These are phyloP conservation scores for Agaricales sp. DNA, from an alignment of 1,284 basidiomycete genomes.

Conservation along the genomic window DNA sequence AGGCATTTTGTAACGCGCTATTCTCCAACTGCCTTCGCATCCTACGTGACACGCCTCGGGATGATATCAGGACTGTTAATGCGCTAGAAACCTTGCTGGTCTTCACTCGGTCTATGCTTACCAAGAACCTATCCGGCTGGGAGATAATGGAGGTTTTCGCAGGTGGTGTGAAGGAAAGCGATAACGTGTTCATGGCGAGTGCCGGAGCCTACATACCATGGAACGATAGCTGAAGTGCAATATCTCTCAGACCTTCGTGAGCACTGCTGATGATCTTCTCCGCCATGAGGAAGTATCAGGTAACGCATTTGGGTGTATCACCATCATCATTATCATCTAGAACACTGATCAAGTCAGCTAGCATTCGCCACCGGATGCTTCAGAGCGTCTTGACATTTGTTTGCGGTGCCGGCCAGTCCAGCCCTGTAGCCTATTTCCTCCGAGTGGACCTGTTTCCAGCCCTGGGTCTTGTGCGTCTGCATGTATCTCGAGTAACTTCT, in stretches of 20 bases:
- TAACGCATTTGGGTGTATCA: constrained; percentile 15
- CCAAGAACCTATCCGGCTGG: constrained; percentile 51
- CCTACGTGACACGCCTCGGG: constrained; percentile 22
- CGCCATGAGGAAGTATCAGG: constrained; percentile 33
- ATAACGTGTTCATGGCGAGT: constrained; percentile 44
- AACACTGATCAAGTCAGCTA: constrained; percentile 21
- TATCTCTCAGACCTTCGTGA: constrained; percentile 34
- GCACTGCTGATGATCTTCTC: constrained; percentile 33
- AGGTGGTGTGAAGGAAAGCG: constrained; percentile 45
- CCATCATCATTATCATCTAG: constrained; percentile 1
- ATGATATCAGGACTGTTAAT: constrained; percentile 29
- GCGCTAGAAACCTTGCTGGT: constrained; percentile 39
- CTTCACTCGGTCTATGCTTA: constrained; percentile 33
- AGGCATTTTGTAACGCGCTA: constrained; percentile 39
- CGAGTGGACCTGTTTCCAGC: constrained; percentile 47
- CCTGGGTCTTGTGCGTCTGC: constrained; percentile 31
- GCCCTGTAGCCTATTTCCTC: constrained; percentile 59
- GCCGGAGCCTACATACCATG: too few relatives aligned
- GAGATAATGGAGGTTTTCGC: constrained; percentile 61
- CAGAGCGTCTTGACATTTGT: neutral
- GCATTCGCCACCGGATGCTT: constrained; percentile 31
- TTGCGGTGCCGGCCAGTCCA: constrained; percentile 31
- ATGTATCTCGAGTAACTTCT: neutral
- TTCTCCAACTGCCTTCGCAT: constrained; percentile 34
- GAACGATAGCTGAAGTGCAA: neutral